Base-by-base conservation (phyloP, 371 early-diverging fungal genomes). In the Rhizopus arrhizus region DNA sequence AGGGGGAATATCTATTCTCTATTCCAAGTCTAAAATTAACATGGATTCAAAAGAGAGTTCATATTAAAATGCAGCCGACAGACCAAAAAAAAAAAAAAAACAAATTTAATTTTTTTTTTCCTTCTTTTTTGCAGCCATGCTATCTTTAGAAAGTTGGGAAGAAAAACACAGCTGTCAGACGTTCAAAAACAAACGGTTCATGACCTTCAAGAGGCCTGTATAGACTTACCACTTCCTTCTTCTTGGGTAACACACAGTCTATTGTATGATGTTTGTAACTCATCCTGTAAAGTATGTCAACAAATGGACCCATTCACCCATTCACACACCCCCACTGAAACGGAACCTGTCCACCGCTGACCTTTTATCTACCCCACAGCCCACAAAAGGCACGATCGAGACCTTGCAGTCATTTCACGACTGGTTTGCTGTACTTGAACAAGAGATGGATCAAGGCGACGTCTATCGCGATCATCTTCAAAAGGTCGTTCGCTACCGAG, bases 321-420 rank as follows among this genome's bases (percentile, higher is more conserved):
- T 22, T 22, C 22, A 22, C 22, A 12, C 69, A 67, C 31, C 60
- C 58, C 0, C 49, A 28, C 58, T 57, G 5, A 69, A 66, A 22
- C 72, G 73, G 6, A 66, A 75, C 7, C 70, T 80, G 31, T 85
- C 86, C 0, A 76, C 82, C 11, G 74, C 74, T 2, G 75, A 78
- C 42, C 49, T 80, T n/a, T 36, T 73, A 0, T 48, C 48, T 7
- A 29, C 31, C 9, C 75, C 77, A 38, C 68, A 66, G 53, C 68
- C 64, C 15, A 75, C 66, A 15, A 76, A 71, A 38, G 69, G 63
- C 31, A 53, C 91, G 4, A 87, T 95, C 49, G 90, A 92, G 40
- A 94, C 89, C 0, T 81, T 92, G 0, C 92, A 94, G 35, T 89
- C 95, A 69, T 96, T 96, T 62, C 83, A 94, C 57, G 89, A 91